Conservation (phyloP, 169 alveolate species). For the Fabrea salina region DNA sequence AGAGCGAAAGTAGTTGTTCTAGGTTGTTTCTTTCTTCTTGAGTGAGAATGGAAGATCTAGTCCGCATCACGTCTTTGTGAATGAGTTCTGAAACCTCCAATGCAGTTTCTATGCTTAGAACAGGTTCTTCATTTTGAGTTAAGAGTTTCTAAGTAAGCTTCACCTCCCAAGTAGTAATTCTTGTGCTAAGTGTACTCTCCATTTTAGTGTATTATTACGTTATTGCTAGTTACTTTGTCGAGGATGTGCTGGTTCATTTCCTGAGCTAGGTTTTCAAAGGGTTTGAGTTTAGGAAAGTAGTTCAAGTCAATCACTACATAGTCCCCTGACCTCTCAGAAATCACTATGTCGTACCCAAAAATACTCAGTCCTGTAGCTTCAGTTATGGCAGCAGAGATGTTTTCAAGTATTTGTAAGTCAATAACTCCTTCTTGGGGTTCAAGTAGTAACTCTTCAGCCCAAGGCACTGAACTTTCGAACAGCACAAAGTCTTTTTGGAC, state of each 20-base stretch:
- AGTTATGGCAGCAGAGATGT: not conserved
- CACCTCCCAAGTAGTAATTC: too few relatives aligned
- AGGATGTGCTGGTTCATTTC: not conserved
- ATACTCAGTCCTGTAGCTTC: not conserved
- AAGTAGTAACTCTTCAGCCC: not conserved
- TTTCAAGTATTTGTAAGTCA: not conserved
- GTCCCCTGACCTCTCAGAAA: not conserved
- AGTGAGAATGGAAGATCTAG: slow-evolving; percentile 28
- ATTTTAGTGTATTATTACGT: too few relatives aligned
- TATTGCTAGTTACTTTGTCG: too few relatives aligned
- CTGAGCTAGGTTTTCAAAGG: not conserved
- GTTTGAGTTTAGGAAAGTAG: slow-evolving; percentile 18
- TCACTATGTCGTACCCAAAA: slow-evolving; percentile 11
- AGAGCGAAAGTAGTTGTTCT: slow-evolving; percentile 45
- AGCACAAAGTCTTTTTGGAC: not conserved
- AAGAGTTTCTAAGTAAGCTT: too few relatives aligned
- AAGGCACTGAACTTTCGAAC: not conserved
- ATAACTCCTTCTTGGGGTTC: not conserved
- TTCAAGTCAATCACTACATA: not conserved
- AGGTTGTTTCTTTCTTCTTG: slow-evolving; percentile 16
- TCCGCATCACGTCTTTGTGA: slow-evolving; percentile 33
- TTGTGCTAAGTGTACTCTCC: too few relatives aligned
- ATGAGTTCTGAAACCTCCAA: too few relatives aligned
- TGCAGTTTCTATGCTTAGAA: too few relatives aligned
- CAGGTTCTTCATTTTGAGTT: too few relatives aligned